Percentiles rank a stretch among this genome's conserved stretches.
Evolutionary conservation across 495 filamentous ascomycete genomes (phyloP).

Genomic region (Hypoxylon cercidicola): DNA sequence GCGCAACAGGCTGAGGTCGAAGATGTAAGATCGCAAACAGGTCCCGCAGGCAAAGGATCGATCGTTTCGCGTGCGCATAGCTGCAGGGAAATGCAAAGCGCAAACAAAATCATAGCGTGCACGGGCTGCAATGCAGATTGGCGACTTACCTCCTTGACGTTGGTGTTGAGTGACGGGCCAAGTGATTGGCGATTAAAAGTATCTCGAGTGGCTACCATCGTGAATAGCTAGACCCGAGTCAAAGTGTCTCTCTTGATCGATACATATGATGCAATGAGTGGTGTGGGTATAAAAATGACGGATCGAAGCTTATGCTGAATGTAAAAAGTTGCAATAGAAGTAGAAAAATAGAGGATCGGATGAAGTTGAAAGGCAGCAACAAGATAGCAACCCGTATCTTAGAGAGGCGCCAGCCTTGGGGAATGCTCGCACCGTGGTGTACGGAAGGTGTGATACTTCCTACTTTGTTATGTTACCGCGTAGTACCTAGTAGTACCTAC

Average conservation of each 20-base stretch:
- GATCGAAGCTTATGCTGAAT: background rate
- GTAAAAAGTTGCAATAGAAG: background rate
- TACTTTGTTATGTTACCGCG: no score
- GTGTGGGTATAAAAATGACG: background rate
- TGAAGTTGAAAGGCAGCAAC: slow-evolving; percentile 9
- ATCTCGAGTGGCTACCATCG: slow-evolving; percentile 49
- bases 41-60: background rate
- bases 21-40: slow-evolving; percentile 27
- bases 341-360: slow-evolving; percentile 4
- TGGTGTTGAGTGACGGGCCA: slow-evolving; percentile 54
- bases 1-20: slow-evolving; percentile 18
- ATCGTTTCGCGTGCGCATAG: slow-evolving; percentile 22
- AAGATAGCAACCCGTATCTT: background rate
- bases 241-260: slow-evolving; percentile 30
- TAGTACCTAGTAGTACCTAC: no score
- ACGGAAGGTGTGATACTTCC: background rate
- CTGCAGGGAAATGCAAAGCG: slow-evolving; percentile 21
- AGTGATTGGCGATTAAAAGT: slow-evolving; percentile 55
- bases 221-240: slow-evolving; percentile 42
- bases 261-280: slow-evolving; percentile 43
- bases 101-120: slow-evolving; percentile 17
- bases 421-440: slow-evolving; percentile 27
- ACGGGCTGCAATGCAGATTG: slow-evolving; percentile 22
- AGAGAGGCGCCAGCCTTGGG: slow-evolving; percentile 24
- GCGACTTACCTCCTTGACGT: slow-evolving; percentile 58